Base-by-base conservation (phyloP, 2,329 filamentous ascomycete species). In the Ophiocordyceps unilateralis region DNA sequence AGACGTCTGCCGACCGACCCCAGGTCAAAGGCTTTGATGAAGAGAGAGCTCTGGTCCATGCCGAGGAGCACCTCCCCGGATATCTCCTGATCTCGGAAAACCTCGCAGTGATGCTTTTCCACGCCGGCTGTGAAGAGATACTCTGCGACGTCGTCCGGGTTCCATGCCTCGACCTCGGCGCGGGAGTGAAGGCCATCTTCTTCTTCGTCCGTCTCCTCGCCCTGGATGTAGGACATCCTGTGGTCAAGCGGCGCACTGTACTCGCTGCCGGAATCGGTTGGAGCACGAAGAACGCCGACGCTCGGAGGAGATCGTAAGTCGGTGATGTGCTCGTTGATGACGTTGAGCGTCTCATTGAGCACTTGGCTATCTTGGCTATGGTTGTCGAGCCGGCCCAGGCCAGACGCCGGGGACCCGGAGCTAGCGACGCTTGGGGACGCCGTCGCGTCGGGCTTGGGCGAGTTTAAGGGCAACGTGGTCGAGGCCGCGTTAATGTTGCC, bases 321-420 rank as follows among this genome's bases (percentile, higher is more conserved):
- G 37, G 86, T 94, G 52, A 96, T 94, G 57, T 95, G 89, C 62
- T 96, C 89, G 58, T 96, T 82, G 53, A 96, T 96, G 45, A 96
- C 89, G 55, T 87, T 94, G 42, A 96, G 65, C 0, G 89, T 95
- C 59, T 96, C 88, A 57, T 88, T 87, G 68, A 96, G 82, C 41
- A 95, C 88, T 11, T 84, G 82, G 55, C 64, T 72, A 42, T 74
- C 66, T 51, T 77, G 66, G 46, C 66, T 66, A 40, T 53, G 49
- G 44, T 66, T 61, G 44, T 59, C 60, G 41, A 74, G 56, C 40
- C 64, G 59, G 41, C 55, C 53, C 14, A 61, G 45, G 9, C 47
- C 47, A 17, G 51, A 49, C 12, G 59, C 50, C 9, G 55, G 50
- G 19, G 53, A 54, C 47, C 54, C 52, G 40, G 45, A 51, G 38